Conservation (phyloP, 1,139 yeast genomes). For the Sugiyamaella novakii region DNA sequence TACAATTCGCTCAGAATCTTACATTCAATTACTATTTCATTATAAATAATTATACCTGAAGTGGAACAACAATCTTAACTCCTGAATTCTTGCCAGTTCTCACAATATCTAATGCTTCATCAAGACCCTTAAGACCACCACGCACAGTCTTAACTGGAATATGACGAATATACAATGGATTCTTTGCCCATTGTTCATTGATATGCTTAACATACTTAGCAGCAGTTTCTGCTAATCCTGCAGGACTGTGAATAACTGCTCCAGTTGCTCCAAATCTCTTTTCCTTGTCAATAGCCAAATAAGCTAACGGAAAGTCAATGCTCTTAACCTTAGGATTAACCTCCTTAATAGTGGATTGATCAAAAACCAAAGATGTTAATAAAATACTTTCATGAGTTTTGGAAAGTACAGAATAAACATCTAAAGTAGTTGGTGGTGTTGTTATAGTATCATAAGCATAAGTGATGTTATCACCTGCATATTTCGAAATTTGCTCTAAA, state of each 20-base stretch:
- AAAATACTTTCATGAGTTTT: constrained; percentile 19
- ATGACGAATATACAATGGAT: constrained; percentile 28
- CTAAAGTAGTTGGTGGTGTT: constrained; percentile 14
- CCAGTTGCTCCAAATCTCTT: constrained; percentile 35
- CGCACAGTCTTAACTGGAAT: constrained; percentile 44
- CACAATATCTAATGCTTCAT: constrained; percentile 43
- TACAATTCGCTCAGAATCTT: too few relatives aligned
- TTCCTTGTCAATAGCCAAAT: constrained; percentile 43
- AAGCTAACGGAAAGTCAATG: constrained; percentile 42
- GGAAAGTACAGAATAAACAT: constrained; percentile 16
- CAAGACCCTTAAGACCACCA: constrained; percentile 43
- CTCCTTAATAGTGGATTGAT: constrained; percentile 35
- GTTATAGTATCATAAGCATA: constrained; percentile 66
- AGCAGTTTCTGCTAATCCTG: constrained; percentile 27
- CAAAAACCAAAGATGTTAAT: constrained; percentile 18
- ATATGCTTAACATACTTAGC: constrained; percentile 30
- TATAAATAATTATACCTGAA: too few relatives aligned
- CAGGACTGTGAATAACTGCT: constrained; percentile 31
- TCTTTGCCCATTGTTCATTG: constrained; percentile 27
- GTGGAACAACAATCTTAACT: constrained; percentile 42
- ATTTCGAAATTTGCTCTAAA: constrained; percentile 50
- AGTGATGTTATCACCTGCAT: constrained; percentile 47
- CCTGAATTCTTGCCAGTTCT: constrained; percentile 44
- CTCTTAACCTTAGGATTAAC: constrained; percentile 29
- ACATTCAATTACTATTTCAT: too few relatives aligned